Evolutionary conservation across 2,329 filamentous ascomycete species (phyloP).

Genomic region (Claviceps sp.): DNA sequence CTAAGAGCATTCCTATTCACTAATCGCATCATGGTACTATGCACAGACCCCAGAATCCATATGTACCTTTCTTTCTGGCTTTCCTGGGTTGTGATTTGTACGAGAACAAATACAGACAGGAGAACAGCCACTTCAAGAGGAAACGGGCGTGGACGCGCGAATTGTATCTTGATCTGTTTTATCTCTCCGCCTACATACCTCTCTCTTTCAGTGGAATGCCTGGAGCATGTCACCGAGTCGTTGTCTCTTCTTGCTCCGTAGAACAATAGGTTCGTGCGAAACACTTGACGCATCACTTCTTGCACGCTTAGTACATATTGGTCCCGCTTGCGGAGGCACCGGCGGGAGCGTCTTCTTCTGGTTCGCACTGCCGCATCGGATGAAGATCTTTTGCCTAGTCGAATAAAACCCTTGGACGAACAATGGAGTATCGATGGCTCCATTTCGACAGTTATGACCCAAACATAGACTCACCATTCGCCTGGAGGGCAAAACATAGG

Average conservation of each 20-base stretch:
- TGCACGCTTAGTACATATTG: slow-evolving; percentile 6
- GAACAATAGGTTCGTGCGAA: slow-evolving; percentile 10
- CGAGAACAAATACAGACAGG: too few relatives aligned
- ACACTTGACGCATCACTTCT: slow-evolving; percentile 6
- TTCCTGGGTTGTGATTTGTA: not conserved
- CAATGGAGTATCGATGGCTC: slow-evolving; percentile 21
- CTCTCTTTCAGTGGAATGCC: slow-evolving; percentile 2
- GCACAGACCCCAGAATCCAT: too few relatives aligned
- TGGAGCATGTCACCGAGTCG: slow-evolving; percentile 22
- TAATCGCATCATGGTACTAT: too few relatives aligned
- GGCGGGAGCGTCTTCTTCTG: not conserved
- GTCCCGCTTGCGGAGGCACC: slow-evolving; percentile 3
- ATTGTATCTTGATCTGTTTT: not conserved
- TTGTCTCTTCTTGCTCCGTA: slow-evolving; percentile 20
- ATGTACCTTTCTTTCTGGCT: not conserved
- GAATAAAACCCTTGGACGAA: slow-evolving; percentile 23
- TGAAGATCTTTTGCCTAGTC: slow-evolving; percentile 22
- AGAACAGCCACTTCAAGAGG: too few relatives aligned
- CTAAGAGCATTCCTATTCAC: too few relatives aligned
- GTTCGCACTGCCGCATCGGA: slow-evolving; percentile 9
- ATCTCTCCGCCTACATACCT: not conserved
- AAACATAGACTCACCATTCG: slow-evolving; percentile 25
- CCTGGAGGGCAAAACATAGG: slow-evolving; percentile 25
- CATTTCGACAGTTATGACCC: slow-evolving; percentile 22
- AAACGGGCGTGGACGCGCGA: too few relatives aligned